Evolutionary conservation across 106 monocot species (phyloP).

Genomic region (Phalaenopsis aphrodite): DNA sequence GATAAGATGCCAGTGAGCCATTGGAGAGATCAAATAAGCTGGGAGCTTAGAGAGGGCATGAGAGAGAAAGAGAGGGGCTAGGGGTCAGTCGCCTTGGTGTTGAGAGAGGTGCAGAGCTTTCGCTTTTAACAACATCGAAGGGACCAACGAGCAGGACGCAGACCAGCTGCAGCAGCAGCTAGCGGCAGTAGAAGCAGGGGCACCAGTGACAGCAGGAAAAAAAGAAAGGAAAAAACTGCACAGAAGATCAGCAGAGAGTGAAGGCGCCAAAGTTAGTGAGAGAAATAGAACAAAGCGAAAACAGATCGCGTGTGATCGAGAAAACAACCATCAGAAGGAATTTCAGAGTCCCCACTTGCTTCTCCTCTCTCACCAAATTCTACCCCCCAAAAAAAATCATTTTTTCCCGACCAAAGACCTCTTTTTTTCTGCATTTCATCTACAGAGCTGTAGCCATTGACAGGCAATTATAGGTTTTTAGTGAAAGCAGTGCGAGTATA

Average conservation of each 20-base stretch:
- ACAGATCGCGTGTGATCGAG: neutral
- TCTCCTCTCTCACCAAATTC: too few relatives aligned
- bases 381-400: neutral
- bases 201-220: neutral
- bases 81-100: neutral
- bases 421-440: neutral
- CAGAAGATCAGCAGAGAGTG: neutral
- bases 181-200: neutral
- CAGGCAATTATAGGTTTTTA: conserved; percentile 1
- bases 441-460: neutral
- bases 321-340: conserved; percentile 28
- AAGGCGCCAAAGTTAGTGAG: conserved; percentile 1
- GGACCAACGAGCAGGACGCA: neutral
- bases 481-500: neutral
- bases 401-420: neutral
- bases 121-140: conserved; percentile 3
- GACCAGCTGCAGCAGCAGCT: too few relatives aligned
- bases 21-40: too few relatives aligned
- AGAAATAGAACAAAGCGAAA: neutral
- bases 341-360: conserved; percentile 21
- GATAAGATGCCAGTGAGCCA: neutral
- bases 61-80: neutral
- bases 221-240: neutral
- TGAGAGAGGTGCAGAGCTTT: neutral
- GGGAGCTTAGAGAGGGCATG: too few relatives aligned